Evolutionary conservation across 495 filamentous ascomycete genomes (phyloP), one percentile per base, ranked within the genome.

Genomic region (Oleoguttula mirabilis): DNA sequence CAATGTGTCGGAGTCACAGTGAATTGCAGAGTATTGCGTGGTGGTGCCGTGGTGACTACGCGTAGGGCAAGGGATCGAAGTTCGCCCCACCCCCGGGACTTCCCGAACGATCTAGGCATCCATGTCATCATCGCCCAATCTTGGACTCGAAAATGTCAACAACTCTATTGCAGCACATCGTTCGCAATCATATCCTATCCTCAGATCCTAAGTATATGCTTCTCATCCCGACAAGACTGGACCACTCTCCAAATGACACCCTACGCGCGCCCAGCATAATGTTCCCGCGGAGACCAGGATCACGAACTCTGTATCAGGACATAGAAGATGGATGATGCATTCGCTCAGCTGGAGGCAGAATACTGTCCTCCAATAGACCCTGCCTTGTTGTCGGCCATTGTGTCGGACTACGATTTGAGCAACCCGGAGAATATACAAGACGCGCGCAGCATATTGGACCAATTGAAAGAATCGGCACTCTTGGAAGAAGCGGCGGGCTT

Each of bases 401-500:
- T 68, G 2, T 68, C 60, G 5, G 82, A 92, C 40, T 88, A 70
- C 58, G 69, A 82, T 39, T 55, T 79, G 12, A 33, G 59, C 0
- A 54, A 71, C 10, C 45, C 65, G 0, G 40, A 60, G 15, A 65
- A 71, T n/a, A 58, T 86, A 10, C 43, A 63, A 10, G 54, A 63
- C n/a, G 68, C 75, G 12, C 66, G 72, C 7, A 47, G 66, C 11
- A 66, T 66, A 1, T 64, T 94, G 1, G 61, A 77, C 16, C 37
- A 58, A 1, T 57, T 94, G 6, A 78, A 76, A 33, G 60, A 70
- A 8, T 61, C 65, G 25, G 83, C 80, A 0, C 49, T 66, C 16
- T 66, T 69, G 16, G 80, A 88, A 48, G 77, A 84, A 50, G 65
- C 70, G 12, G 71, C 75, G 0, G 77, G 73, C 0, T 92, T 92